These are phyloP conservation scores for Carpinus fangiana DNA, from an alignment of 306 rosid species.

Conservation along the genomic window DNA sequence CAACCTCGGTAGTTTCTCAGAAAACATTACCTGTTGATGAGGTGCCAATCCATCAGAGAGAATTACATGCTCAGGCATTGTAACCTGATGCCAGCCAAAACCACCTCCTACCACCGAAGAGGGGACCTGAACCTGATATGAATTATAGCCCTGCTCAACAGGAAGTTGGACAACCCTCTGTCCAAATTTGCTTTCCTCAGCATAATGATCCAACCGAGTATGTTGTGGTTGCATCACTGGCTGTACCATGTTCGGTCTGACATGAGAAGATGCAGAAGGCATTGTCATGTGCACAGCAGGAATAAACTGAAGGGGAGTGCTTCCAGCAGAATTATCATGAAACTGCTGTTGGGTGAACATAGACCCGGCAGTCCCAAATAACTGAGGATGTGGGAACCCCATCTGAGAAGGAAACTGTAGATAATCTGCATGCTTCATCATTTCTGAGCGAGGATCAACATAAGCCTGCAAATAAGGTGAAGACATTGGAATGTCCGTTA, in stretches of 20 bases:
- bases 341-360: slow-evolving; percentile 54
- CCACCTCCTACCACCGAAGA: slow-evolving; percentile 49
- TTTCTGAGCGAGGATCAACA: slow-evolving; percentile 54
- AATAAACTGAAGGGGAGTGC: slow-evolving; percentile 47
- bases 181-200: slow-evolving; percentile 52
- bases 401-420: slow-evolving; percentile 54
- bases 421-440: slow-evolving; percentile 50
- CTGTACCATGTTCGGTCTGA: slow-evolving; percentile 50
- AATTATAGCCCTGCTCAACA: slow-evolving; percentile 57
- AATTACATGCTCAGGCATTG: slow-evolving; percentile 49
- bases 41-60: slow-evolving; percentile 51
- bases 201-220: slow-evolving; percentile 52
- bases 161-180: slow-evolving; percentile 67
- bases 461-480: slow-evolving; percentile 54
- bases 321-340: slow-evolving; percentile 42
- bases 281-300: slow-evolving; percentile 54
- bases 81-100: slow-evolving; percentile 71
- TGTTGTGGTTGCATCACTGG: slow-evolving; percentile 55
- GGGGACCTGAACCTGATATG: slow-evolving; percentile 59
- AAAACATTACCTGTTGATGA: slow-evolving; percentile 51
- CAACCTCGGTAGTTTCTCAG: slow-evolving; percentile 45
- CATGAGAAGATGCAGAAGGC: slow-evolving; percentile 53
- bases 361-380: slow-evolving; percentile 46
- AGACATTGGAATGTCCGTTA: slow-evolving; percentile 47
- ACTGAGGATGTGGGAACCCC: slow-evolving; percentile 60